Percentiles rank a stretch among this genome's conserved stretches.
Evolutionary conservation across 2,329 filamentous ascomycete species (phyloP).

Genomic region (Apiospora rasikravindrae): DNA sequence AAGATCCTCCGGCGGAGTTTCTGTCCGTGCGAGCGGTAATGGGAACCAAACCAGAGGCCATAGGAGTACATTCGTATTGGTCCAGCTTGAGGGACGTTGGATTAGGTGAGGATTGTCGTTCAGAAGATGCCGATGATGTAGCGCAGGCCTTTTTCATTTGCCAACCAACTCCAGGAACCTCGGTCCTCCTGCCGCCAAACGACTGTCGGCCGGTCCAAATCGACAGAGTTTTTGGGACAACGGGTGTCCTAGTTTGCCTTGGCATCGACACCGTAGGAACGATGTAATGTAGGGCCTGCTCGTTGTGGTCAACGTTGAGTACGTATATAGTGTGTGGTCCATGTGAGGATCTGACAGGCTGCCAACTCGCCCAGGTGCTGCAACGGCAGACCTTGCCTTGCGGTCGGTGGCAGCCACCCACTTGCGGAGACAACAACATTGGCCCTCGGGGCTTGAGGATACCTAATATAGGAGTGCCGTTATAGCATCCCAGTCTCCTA

Average conservation of each 20-base stretch:
- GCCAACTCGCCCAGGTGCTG: background rate
- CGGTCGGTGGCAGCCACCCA: background rate
- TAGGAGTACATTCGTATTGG: background rate
- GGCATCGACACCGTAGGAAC: background rate
- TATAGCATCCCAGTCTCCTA: constrained; percentile 13
- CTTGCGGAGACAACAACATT: background rate
- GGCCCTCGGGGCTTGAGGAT: background rate
- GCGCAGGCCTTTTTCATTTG: background rate
- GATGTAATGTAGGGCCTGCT: background rate
- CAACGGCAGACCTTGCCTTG: background rate
- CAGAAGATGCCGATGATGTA: background rate
- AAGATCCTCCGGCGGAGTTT: background rate
- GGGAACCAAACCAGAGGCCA: background rate
- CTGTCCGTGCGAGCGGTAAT: background rate
- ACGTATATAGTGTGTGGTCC: background rate
- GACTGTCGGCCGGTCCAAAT: background rate
- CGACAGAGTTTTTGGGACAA: background rate
- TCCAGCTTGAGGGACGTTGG: background rate
- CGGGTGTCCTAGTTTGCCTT: background rate
- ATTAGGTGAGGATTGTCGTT: background rate
- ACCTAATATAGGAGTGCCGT: background rate
- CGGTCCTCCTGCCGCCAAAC: constrained; percentile 2
- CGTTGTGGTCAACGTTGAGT: background rate
- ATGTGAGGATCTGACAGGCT: background rate
- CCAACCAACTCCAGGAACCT: background rate